Conservation (phyloP, 148 eudicot species). For the Rhododendron ovatum region DNA sequence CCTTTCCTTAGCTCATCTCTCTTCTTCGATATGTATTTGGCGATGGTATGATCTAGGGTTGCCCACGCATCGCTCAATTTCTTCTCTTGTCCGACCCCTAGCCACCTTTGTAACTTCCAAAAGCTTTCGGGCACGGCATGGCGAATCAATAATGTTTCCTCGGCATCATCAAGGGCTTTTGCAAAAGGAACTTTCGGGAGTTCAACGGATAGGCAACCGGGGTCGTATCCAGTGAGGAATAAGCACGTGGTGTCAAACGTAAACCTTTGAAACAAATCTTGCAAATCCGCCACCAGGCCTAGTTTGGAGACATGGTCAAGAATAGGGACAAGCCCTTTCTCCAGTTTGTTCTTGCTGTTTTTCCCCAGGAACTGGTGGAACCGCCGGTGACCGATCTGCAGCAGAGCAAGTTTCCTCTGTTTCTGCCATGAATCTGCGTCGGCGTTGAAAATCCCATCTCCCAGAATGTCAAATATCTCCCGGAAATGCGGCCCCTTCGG, state of each 20-base stretch:
- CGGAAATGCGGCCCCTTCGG: constrained; percentile 42
- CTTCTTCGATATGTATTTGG: constrained; percentile 21
- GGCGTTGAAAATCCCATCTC: constrained; percentile 51
- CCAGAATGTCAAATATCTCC: constrained; percentile 44
- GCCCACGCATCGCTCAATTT: constrained; percentile 33
- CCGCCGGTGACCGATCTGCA: constrained; percentile 22
- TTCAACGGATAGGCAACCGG: constrained; percentile 29
- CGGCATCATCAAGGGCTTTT: constrained; percentile 47
- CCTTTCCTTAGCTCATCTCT: constrained; percentile 13
- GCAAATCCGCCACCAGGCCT: constrained; percentile 37
- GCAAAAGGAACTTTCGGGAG: constrained; percentile 32
- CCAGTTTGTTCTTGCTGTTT: constrained; percentile 24
- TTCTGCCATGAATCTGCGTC: constrained; percentile 36
- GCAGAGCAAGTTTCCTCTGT: constrained; percentile 35
- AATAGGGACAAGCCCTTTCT: constrained; percentile 33
- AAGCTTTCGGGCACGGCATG: constrained; percentile 34
- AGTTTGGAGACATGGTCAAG: constrained; percentile 28
- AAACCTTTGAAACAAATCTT: constrained; percentile 53
- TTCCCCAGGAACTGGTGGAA: constrained; percentile 32
- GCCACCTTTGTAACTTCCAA: constrained; percentile 56
- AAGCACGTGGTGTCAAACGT: constrained; percentile 49
- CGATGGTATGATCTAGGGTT: constrained; percentile 33
- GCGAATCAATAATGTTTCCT: constrained; percentile 33
- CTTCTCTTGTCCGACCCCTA: constrained; percentile 40
- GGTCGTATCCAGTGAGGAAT: constrained; percentile 41